Percentiles rank a stretch among this genome's conserved stretches.
Evolutionary conservation across 75 land plant genomes (phyloP).

Genomic region (Picea glauca): DNA sequence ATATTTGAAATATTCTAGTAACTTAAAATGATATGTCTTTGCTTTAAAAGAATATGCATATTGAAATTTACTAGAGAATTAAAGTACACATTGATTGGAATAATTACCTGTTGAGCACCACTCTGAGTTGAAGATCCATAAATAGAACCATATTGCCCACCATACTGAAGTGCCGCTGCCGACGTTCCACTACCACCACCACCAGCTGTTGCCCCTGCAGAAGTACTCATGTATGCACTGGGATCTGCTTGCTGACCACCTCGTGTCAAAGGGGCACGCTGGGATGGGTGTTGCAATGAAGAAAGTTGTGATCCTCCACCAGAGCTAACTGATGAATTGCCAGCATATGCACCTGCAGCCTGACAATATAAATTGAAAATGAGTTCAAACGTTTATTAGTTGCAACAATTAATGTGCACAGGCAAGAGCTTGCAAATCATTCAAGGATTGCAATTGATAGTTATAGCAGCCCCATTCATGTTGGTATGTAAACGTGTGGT

Average conservation of each 20-base stretch:
- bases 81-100: background rate
- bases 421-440: background rate
- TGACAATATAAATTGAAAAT: constrained; percentile 6
- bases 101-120: constrained; percentile 50
- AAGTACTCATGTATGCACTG: constrained; percentile 47
- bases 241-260: constrained; percentile 46
- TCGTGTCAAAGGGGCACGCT: constrained; percentile 39
- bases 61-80: no score
- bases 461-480: background rate
- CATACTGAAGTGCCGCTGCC: constrained; percentile 42
- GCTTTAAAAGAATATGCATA: no score
- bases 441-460: background rate
- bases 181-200: constrained; percentile 23
- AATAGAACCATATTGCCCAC: constrained; percentile 73
- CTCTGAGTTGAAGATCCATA: constrained; percentile 60
- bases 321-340: constrained; percentile 37
- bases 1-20: no score
- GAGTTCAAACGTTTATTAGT: background rate
- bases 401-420: background rate
- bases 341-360: constrained; percentile 36
- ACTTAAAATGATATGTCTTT: no score
- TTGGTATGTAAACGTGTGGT: background rate
- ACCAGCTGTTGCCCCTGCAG: constrained; percentile 32
- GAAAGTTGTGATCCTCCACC: constrained; percentile 23
- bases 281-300: constrained; percentile 28